Evolutionary conservation across 306 rosid genomes (phyloP), one percentile per base, ranked within the genome.

Genomic region (Trifolium subterraneum): DNA sequence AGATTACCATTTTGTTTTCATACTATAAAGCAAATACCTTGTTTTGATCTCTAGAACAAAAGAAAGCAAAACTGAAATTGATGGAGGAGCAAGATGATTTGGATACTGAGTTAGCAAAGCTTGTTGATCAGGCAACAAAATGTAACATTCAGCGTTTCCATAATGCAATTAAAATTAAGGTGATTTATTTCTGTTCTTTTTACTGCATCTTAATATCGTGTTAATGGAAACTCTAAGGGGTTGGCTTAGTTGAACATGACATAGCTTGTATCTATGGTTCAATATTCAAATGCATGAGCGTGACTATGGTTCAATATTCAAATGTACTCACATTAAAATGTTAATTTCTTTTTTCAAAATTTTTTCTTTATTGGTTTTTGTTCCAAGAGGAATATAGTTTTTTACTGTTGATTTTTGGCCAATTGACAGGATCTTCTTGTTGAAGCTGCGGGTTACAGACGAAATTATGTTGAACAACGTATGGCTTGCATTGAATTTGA

Each of bases 401-500:
- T 77, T 64, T 48, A 11, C 36, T 64, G 63, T 73, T 71, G 31
- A 64, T 80, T 65, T 50, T 12, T 47, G 31, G 68, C 41, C 41
- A 67, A 41, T 38, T 51, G 62, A 75, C 93, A 94, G 98, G 61
- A 81, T 63, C 78, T 87, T 73, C 90, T 94, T 76, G 85, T 87
- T 68, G 92, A 90, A 68, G 88, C 90, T 61, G 84, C 80, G 73
- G 82, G 84, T 74, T 81, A 75, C 73, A 87, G 48, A 76, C 79
- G 63, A 78, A 84, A 64, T 64, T 81, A 63, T 78, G 84, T 88
- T 75, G 92, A 79, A 73, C 80, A 65, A 16, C 96, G 83, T 31
- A 81, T 94, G 96, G 69, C 89, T 52, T 75, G 69, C 42, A 73
- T 94, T 77, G 96, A 94, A 74, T 76, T 87, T 62, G 97, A 94